A percentile compares a stretch with the other conserved stretches of the same genome.
Evolutionary conservation across 2,329 filamentous ascomycete species (phyloP).

Genomic region (Tolypocladium amazonense): DNA sequence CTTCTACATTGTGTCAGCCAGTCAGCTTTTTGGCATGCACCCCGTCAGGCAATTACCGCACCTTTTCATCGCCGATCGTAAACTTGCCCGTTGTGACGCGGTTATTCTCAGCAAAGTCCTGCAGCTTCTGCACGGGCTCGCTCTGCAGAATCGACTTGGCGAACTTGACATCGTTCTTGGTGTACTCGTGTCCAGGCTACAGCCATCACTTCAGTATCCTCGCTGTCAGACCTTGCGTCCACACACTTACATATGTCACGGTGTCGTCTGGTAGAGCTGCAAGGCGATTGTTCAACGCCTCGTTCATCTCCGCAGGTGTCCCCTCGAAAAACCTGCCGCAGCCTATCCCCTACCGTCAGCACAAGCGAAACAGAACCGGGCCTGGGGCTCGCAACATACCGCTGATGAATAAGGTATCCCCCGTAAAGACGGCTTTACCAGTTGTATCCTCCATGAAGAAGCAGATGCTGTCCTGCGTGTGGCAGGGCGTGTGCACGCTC

Average conservation of each 20-base stretch:
- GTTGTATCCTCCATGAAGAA: conserved; percentile 78
- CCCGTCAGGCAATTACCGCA: conserved; percentile 19
- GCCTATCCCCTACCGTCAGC: conserved; percentile 34
- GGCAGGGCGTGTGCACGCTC: conserved; percentile 90
- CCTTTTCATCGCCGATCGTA: conserved; percentile 96
- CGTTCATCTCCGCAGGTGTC: conserved; percentile 81
- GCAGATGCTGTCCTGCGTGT: conserved; percentile 98
- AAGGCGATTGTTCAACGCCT: conserved; percentile 77
- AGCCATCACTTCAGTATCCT: background rate
- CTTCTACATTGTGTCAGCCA: conserved; percentile 36
- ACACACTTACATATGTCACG: conserved; percentile 64
- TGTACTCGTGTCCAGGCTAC: conserved; percentile 93
- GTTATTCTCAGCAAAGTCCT: conserved; percentile 67
- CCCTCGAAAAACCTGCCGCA: conserved; percentile 97
- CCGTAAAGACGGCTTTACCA: conserved; percentile 76
- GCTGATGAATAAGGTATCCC: conserved; percentile 91
- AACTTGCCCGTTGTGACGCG: conserved; percentile 89
- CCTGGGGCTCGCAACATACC: conserved; percentile 36
- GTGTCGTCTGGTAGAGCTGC: conserved; percentile 79
- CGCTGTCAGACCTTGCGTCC: background rate
- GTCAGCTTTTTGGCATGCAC: background rate
- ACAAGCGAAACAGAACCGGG: background rate
- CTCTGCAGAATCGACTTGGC: conserved; percentile 64
- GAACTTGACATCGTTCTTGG: conserved; percentile 92
- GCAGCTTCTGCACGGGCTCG: conserved; percentile 65